Evolutionary conservation across 768 basidiomycete species (phyloP).

Genomic region (Tylopilus vinaceipallidus): DNA sequence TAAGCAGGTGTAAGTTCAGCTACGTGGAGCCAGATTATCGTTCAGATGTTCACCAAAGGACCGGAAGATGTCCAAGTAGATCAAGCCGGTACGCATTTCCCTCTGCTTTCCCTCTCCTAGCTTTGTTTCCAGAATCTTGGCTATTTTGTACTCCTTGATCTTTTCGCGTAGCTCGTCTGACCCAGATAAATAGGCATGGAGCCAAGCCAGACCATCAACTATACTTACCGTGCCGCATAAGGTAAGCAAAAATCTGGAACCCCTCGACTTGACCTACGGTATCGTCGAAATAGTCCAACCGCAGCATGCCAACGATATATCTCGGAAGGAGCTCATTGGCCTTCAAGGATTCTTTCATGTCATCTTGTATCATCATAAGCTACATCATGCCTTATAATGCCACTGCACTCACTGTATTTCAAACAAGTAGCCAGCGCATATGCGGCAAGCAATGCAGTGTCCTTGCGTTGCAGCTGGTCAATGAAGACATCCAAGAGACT

Average conservation of each 20-base stretch:
- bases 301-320: slow-evolving; percentile 23
- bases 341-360: slow-evolving; percentile 14
- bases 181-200: neutral
- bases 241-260: slow-evolving; percentile 23
- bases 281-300: slow-evolving; percentile 24
- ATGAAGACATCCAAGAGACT: slow-evolving; percentile 10
- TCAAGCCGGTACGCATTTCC: slow-evolving; percentile 22
- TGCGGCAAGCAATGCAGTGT: slow-evolving; percentile 20
- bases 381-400: neutral
- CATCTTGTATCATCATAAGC: slow-evolving; percentile 3
- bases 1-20: slow-evolving; percentile 3
- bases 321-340: slow-evolving; percentile 9
- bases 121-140: slow-evolving; percentile 18
- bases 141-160: slow-evolving; percentile 17
- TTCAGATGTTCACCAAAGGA: slow-evolving; percentile 15
- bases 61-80: slow-evolving; percentile 24
- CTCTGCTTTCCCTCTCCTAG: slow-evolving; percentile 11
- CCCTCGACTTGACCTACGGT: slow-evolving; percentile 23
- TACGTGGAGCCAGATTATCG: neutral
- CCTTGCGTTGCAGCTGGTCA: slow-evolving; percentile 15
- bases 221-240: slow-evolving; percentile 20
- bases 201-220: too few relatives aligned
- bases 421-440: slow-evolving; percentile 21
- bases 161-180: slow-evolving; percentile 15
- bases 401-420: slow-evolving; percentile 10